Conservation (phyloP, 2,329 filamentous ascomycete species). For the Xylariaceae sp. region DNA sequence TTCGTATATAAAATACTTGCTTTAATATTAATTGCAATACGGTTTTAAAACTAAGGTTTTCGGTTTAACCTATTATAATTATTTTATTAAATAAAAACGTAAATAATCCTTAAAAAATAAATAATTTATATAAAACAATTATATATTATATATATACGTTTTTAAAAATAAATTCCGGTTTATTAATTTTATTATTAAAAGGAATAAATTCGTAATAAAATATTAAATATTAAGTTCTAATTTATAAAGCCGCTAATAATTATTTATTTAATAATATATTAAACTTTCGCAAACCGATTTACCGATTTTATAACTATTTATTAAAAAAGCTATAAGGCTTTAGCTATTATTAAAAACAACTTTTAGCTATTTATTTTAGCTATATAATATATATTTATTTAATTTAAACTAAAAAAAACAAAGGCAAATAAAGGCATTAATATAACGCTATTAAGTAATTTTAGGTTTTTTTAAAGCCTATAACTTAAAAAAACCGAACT, state of each 20-base stretch:
- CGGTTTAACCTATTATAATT: too few relatives aligned
- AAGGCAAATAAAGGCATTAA: not conserved
- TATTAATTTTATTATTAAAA: too few relatives aligned
- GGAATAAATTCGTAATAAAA: not conserved
- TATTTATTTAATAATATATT: too few relatives aligned
- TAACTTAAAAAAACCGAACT: not conserved
- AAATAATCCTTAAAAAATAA: not conserved
- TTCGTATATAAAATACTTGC: not conserved
- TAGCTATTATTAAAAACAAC: too few relatives aligned
- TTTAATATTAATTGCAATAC: not conserved
- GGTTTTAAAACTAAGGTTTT: not conserved
- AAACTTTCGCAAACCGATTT: too few relatives aligned
- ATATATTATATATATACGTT: not conserved
- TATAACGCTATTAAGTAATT: too few relatives aligned
- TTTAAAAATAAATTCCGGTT: too few relatives aligned
- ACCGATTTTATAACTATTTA: too few relatives aligned
- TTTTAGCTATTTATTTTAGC: too few relatives aligned
- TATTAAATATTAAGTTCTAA: not conserved
- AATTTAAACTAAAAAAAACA: too few relatives aligned
- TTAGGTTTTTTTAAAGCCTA: not conserved
- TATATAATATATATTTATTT: too few relatives aligned
- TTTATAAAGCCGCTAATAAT: not conserved
- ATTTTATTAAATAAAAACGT: not conserved
- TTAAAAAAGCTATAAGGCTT: too few relatives aligned
- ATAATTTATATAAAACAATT: not conserved